Conservation (phyloP, 1,284 basidiomycete species). For the Austroboletus rostrupii region DNA sequence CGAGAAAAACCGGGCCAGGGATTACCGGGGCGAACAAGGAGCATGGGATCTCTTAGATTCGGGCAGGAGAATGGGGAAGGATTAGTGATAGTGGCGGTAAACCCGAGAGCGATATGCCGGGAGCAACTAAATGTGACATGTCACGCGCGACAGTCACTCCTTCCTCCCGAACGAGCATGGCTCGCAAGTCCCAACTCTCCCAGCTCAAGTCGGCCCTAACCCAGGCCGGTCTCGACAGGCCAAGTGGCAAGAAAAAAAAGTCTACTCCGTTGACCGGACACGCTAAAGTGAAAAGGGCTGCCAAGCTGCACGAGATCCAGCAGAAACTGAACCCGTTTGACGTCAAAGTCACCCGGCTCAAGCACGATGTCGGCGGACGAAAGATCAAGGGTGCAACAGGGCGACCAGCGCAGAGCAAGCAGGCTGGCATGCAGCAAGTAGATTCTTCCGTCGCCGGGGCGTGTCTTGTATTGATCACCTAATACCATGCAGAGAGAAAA, state of each 20-base stretch:
- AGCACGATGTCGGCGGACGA: slow-evolving; percentile 88
- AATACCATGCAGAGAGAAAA: slow-evolving; percentile 63
- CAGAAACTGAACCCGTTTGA: slow-evolving; percentile 92
- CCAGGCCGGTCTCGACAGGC: slow-evolving; percentile 69
- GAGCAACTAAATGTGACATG: background rate
- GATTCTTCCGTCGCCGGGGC: slow-evolving; percentile 25
- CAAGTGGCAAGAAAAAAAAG: slow-evolving; percentile 68
- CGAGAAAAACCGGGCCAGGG: background rate
- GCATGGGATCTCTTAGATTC: background rate
- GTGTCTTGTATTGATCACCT: slow-evolving; percentile 12
- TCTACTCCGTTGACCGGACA: slow-evolving; percentile 54
- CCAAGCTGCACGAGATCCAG: slow-evolving; percentile 84
- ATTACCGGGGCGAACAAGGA: background rate
- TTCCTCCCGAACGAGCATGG: slow-evolving; percentile 37
- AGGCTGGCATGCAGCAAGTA: slow-evolving; percentile 88
- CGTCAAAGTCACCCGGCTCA: slow-evolving; percentile 83
- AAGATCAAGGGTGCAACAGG: slow-evolving; percentile 84
- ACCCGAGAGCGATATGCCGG: background rate
- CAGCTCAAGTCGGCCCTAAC: slow-evolving; percentile 85
- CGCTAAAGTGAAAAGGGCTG: slow-evolving; percentile 74
- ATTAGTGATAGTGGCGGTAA: background rate
- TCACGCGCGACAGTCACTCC: background rate
- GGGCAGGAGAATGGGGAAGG: background rate
- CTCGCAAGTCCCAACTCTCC: slow-evolving; percentile 69
- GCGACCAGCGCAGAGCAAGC: slow-evolving; percentile 79